Conservation (phyloP, 225 moss, liverwort and hornwort genomes). For the Sphagnum tenellum region DNA sequence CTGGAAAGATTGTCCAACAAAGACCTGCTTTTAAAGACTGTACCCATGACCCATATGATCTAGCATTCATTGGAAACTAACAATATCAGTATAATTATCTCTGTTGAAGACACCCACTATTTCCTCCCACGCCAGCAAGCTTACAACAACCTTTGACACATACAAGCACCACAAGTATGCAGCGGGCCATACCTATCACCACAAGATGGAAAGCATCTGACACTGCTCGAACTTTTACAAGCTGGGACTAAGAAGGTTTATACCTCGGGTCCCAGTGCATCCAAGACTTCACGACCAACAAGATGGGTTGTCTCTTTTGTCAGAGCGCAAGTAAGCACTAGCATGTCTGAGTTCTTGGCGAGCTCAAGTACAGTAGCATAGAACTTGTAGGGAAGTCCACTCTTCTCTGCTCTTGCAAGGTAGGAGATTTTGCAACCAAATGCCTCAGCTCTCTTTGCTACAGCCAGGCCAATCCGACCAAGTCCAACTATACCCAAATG, state of each 20-base stretch:
- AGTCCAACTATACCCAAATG: conserved; percentile 73
- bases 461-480: conserved; percentile 71
- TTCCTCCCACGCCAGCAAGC: too few relatives aligned
- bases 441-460: conserved; percentile 62
- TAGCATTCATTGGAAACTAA: too few relatives aligned
- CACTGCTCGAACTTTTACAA: too few relatives aligned
- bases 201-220: too few relatives aligned
- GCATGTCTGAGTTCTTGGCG: conserved; percentile 57
- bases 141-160: too few relatives aligned
- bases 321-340: conserved; percentile 49
- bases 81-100: too few relatives aligned
- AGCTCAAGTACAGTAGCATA: conserved; percentile 58
- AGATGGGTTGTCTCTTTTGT: conserved; percentile 55
- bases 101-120: too few relatives aligned
- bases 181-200: too few relatives aligned
- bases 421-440: conserved; percentile 68
- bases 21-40: neutral
- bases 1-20: conserved; percentile 1
- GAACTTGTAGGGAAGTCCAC: conserved; percentile 40
- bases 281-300: conserved; percentile 62
- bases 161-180: too few relatives aligned
- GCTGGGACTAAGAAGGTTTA: neutral
- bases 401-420: conserved; percentile 53
- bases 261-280: conserved; percentile 75
- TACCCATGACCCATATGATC: too few relatives aligned